A percentile compares a stretch with the other conserved stretches of the same genome.
Evolutionary conservation across 306 rosid genomes (phyloP).

Genomic region (Cucurbita pepo): DNA sequence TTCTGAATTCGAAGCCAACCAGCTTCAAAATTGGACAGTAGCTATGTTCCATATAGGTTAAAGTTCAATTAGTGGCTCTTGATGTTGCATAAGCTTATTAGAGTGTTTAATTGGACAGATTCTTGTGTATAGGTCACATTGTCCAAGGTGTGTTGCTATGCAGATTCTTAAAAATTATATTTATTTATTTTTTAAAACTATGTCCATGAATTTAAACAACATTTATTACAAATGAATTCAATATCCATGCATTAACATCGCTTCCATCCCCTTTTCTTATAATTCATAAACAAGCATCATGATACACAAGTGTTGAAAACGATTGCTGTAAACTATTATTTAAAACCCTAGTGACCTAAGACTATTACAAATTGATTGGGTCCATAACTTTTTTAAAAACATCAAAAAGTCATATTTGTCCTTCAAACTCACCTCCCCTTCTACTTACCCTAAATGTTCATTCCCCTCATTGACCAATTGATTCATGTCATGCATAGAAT

Average conservation of each 20-base stretch:
- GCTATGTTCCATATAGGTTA: not conserved
- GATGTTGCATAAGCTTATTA: not conserved
- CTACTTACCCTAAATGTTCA: not conserved
- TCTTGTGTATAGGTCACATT: too few relatives aligned
- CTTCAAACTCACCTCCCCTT: not conserved
- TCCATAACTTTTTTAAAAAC: not conserved
- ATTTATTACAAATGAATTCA: not conserved
- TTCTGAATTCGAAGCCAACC: not conserved
- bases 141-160: too few relatives aligned
- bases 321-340: not conserved
- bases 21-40: not conserved
- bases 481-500: not conserved
- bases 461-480: constrained; percentile 1
- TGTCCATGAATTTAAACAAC: not conserved
- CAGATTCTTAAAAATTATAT: not conserved
- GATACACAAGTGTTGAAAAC: not conserved
- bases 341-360: not conserved
- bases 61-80: not conserved
- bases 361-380: not conserved
- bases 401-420: not conserved
- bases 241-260: not conserved
- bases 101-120: not conserved
- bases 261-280: not conserved
- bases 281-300: not conserved
- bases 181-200: not conserved